These are phyloP conservation scores for Euclidium syriacum DNA, from an alignment of 345 rosid species.

Conservation along the genomic window DNA sequence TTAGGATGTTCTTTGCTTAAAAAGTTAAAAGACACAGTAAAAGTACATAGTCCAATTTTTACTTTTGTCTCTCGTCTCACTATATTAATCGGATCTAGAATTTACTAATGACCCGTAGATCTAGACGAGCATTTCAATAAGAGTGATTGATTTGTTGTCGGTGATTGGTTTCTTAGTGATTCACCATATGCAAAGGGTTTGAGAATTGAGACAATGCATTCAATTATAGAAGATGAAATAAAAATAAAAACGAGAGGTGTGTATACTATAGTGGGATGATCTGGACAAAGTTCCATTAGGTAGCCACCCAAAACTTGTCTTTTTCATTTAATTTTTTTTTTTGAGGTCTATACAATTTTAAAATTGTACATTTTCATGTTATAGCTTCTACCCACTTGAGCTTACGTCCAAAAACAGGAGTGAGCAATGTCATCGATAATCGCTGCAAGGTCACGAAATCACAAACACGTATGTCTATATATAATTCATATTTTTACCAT, in stretches of 20 bases:
- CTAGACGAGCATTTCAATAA: neutral
- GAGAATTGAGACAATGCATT: conserved; percentile 4
- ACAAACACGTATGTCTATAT: conserved; percentile 12
- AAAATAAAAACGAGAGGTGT: neutral
- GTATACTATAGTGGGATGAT: conserved; percentile 15
- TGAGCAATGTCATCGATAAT: conserved; percentile 25
- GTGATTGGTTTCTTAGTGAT: conserved; percentile 19
- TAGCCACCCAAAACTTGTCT: conserved; percentile 34
- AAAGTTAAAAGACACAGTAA: no score
- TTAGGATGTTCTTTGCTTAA: no score
- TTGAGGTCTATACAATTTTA: neutral
- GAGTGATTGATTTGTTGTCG: conserved; percentile 25
- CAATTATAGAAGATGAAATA: neutral
- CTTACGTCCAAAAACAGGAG: conserved; percentile 22
- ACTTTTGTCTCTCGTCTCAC: conserved; percentile 8
- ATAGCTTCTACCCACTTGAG: conserved; percentile 29
- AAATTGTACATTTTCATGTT: neutral
- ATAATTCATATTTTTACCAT: conserved; percentile 7
- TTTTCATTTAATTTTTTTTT: conserved; percentile 12
- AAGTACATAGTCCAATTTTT: no score
- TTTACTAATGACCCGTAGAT: neutral
- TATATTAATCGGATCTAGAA: neutral
- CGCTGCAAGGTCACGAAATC: conserved; percentile 20
- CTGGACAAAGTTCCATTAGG: conserved; percentile 32
- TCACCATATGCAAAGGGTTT: conserved; percentile 15